phyloP scores from a whole-genome alignment of 1,139 yeast genomes.

The Zygotorulaspora mrakii region DNA sequence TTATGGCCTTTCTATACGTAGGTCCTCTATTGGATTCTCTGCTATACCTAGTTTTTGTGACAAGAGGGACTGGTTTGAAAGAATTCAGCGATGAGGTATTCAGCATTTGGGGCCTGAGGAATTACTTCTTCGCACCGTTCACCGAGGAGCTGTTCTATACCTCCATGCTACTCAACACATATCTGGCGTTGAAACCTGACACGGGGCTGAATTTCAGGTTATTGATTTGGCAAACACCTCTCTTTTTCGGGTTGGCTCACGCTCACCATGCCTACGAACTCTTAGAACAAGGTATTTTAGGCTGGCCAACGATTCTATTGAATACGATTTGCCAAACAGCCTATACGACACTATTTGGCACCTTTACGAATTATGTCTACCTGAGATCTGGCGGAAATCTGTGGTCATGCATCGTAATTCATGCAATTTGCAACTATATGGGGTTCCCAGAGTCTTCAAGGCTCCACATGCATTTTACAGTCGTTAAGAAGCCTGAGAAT shows the following conservation, averaged over 20 bases:
- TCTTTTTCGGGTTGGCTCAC: slow-evolving; percentile 88
- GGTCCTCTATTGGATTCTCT: slow-evolving; percentile 54
- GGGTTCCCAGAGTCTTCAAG: slow-evolving; percentile 59
- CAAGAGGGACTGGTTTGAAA: slow-evolving; percentile 19
- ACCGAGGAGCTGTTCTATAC: slow-evolving; percentile 87
- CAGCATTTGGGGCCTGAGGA: slow-evolving; percentile 54
- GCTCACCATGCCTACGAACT: slow-evolving; percentile 74
- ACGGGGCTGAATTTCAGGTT: slow-evolving; percentile 27
- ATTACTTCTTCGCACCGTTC: slow-evolving; percentile 73
- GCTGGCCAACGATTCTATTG: slow-evolving; percentile 39
- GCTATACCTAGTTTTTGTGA: slow-evolving; percentile 34
- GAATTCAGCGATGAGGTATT: slow-evolving; percentile 34
- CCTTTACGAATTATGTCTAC: slow-evolving; percentile 62
- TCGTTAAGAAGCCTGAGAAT: slow-evolving; percentile 12
- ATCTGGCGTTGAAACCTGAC: slow-evolving; percentile 39
- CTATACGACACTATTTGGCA: slow-evolving; percentile 81
- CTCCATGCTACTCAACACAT: slow-evolving; percentile 47
- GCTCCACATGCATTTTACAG: slow-evolving; percentile 18
- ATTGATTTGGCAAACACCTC: slow-evolving; percentile 51
- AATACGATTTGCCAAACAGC: slow-evolving; percentile 54
- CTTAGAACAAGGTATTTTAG: slow-evolving; percentile 35
- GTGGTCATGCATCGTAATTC: slow-evolving; percentile 63
- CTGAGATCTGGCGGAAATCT: slow-evolving; percentile 48
- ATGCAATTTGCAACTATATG: slow-evolving; percentile 69
- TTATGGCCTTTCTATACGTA: slow-evolving; percentile 47